These are phyloP conservation scores for Aleurites moluccanus DNA, from an alignment of 441 rosid genomes.

Conservation along the genomic window DNA sequence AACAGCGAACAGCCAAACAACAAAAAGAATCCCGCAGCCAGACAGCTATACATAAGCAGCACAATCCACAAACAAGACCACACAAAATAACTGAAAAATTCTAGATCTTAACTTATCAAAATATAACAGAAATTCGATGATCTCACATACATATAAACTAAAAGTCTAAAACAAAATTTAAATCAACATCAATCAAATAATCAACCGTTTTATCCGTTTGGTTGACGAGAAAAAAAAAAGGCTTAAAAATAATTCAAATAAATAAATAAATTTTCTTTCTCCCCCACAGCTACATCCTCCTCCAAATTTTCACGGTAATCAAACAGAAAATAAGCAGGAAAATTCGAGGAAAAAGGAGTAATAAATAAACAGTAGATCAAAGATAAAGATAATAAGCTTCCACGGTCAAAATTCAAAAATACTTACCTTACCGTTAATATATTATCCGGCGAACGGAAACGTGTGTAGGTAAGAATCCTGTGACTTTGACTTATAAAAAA, in stretches of 20 bases:
- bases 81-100: neutral
- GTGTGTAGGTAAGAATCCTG: neutral
- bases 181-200: constrained; percentile 5
- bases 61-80: neutral
- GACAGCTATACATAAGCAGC: neutral
- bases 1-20: neutral
- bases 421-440: neutral
- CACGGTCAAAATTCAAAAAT: neutral
- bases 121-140: neutral
- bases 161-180: neutral
- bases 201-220: neutral
- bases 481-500: neutral
- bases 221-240: neutral
- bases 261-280: neutral
- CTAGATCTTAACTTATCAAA: neutral
- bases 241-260: neutral
- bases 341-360: neutral
- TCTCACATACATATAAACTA: neutral
- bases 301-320: neutral
- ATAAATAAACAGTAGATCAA: neutral
- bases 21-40: neutral
- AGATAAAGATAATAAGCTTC: neutral
- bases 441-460: neutral
- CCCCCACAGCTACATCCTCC: neutral
- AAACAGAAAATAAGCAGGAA: neutral